Evolutionary conservation across 306 rosid species (phyloP), one percentile per base, ranked within the genome.

Genomic region (Heteromeles arbutifolia): DNA sequence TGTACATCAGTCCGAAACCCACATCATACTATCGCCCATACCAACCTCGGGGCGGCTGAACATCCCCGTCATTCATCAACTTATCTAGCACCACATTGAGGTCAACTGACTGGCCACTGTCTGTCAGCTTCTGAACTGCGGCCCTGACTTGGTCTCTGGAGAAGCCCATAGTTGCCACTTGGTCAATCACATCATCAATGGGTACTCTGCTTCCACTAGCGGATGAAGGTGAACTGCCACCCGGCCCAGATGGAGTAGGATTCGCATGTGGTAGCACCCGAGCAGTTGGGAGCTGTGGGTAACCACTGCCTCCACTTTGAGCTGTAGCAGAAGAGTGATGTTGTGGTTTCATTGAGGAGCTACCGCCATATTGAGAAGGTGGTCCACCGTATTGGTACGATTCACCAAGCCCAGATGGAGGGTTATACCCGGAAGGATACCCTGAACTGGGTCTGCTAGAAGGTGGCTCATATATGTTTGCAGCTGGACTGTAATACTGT

Each of bases 281-380:
- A 34, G 97, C 98, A 44, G 95, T 86, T 29, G 98, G 98, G 57
- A 87, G 90, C 77, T 89, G 97, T 28, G 93, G 97, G 84, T 93
- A 93, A 66, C 92, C 89, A 65, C 86, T 82, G 84, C 95, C 95
- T 66, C 89, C 90, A 52, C 86, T 82, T 62, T 77, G 82, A 72
- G 88, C 75, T 50, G 73, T 67, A 4, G 87, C 67, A 70, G 89
- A 75, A 28, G 87, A 82, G 53, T 88, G 78, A 57, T 83, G 92
- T 52, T 76, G 87, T 56, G 84, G 89, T 78, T 87, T 90, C 28
- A 66, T 70, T 10, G 82, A 66, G n/a, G 91, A 62, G 69, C 77
- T 24, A 56, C 82, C 77, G 29, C 88, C 91, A 85, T 87, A 90
- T 53, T 82, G 96, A 66, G 86, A 58, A 32, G 88, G 78, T 50